Base-by-base conservation (phyloP, 1,284 basidiomycete species). In the Moesziomyces aphidis region DNA sequence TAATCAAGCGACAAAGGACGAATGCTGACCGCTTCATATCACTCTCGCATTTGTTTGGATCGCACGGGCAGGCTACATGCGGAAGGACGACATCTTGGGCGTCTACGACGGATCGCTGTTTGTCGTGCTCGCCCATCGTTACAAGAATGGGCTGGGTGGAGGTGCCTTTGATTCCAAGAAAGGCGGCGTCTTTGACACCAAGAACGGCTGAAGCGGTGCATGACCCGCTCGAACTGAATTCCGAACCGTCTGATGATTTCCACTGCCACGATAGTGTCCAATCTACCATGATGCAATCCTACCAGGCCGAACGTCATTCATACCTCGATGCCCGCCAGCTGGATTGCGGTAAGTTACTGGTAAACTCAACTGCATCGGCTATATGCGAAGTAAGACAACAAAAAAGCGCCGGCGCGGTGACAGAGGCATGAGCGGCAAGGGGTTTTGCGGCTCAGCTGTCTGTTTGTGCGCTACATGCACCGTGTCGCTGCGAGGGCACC, bases 21-120 rank as follows among this genome's bases (percentile, higher is more conserved):
- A 34, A 34, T 23, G 8, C 22, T 19, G 22, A 31, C 31, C 31
- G 19, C 31, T 43, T 55, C 23, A 15, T 52, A 2, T 17, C n/a
- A 19, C n/a, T 17, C 19, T 5, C 21, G 24, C 24, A 26, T 21
- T 21, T 13, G 44, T 21, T 48, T 19, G 49, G 3, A 50, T 39
- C 6, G 15, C 39, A 6, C 19, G 4, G 17, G 17, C 48, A 76
- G 77, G 77, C 22, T 77, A 77, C 45, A 77, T 79, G 75, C 56
- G 53, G 19, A 76, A 74, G 58, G 77, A 79, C 22, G 77, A 79
- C 50, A 77, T 79, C 21, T 34, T 77, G 6, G 76, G 76, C 43
- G 60, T 78, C 46, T 64, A 77, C 50, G 77, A 79, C 36, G 77
- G 77, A 15, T 72, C 68, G 23, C 51, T 73, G 23, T 79, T 79